A percentile compares a stretch with the other conserved stretches of the same genome.
phyloP scores from a whole-genome alignment of 805 yeast genomes.

The Schizosaccharomyces pombe region DNA sequence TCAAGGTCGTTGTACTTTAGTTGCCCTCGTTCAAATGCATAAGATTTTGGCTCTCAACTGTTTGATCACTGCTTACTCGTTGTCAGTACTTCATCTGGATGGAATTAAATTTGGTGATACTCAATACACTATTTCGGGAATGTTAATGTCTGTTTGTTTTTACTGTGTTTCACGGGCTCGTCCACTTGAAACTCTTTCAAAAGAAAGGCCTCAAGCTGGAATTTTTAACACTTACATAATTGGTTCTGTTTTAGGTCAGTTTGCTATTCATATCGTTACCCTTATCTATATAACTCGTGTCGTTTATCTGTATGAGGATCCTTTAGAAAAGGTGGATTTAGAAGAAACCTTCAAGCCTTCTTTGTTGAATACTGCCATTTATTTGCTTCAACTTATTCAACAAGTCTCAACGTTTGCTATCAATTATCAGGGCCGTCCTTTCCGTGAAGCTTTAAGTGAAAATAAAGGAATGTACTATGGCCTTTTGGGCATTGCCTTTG shows the following conservation, averaged over 20 bases:
- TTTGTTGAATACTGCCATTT: constrained; percentile 83
- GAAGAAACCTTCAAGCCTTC: constrained; percentile 79
- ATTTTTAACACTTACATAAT: constrained; percentile 84
- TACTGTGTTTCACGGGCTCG: constrained; percentile 83
- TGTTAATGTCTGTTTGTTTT: constrained; percentile 80
- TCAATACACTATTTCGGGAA: constrained; percentile 91
- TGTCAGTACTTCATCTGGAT: constrained; percentile 80
- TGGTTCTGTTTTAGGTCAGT: constrained; percentile 94
- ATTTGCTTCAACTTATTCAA: constrained; percentile 79
- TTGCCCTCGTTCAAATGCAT: constrained; percentile 96
- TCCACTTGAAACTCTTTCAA: constrained; percentile 68
- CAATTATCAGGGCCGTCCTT: constrained; percentile 91
- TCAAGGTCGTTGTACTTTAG: constrained; percentile 95
- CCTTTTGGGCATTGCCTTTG: constrained; percentile 64
- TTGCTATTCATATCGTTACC: constrained; percentile 71
- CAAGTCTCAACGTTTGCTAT: constrained; percentile 95
- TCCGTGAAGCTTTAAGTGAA: constrained; percentile 70
- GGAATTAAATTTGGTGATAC: constrained; percentile 97
- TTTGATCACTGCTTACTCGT: constrained; percentile 84
- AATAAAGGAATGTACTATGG: constrained; percentile 97
- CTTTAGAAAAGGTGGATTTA: constrained; percentile 62
- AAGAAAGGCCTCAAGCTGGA: constrained; percentile 92
- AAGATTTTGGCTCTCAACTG: constrained; percentile 91
- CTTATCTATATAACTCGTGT: constrained; percentile 63
- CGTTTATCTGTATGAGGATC: constrained; percentile 73